Evolutionary conservation across 106 monocot species (phyloP).

Genomic region (Gastrodia elata): DNA sequence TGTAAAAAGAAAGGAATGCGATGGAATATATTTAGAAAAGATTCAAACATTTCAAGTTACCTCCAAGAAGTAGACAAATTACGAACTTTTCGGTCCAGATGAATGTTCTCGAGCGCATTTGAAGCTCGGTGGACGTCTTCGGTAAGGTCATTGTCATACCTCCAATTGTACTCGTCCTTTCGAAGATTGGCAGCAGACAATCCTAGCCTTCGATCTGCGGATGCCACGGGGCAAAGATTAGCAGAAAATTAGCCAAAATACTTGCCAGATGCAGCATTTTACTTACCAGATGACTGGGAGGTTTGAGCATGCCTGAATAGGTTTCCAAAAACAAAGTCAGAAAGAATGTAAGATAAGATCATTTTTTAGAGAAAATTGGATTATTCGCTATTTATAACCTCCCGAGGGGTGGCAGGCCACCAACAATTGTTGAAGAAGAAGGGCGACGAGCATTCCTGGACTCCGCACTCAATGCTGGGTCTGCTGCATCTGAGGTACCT

Average conservation of each 20-base stretch:
- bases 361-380: neutral
- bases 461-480: conserved; percentile 35
- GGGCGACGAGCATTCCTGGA: conserved; percentile 58
- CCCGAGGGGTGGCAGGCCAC: conserved; percentile 76
- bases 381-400: conserved; percentile 36
- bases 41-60: conserved; percentile 21
- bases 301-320: conserved; percentile 35
- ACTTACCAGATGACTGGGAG: conserved; percentile 70
- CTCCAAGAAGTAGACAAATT: conserved; percentile 89
- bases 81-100: conserved; percentile 75
- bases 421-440: conserved; percentile 45
- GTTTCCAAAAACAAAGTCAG: conserved; percentile 6
- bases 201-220: conserved; percentile 59
- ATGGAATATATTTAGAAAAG: neutral
- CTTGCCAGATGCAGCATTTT: neutral
- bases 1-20: neutral
- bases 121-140: conserved; percentile 78
- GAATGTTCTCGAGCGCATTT: conserved; percentile 77
- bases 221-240: conserved; percentile 5
- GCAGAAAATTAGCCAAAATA: neutral
- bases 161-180: conserved; percentile 79
- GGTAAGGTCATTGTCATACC: conserved; percentile 81
- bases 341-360: neutral
- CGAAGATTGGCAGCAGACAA: conserved; percentile 39
- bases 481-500: conserved; percentile 31